Evolutionary conservation across 108 stramenopile species (phyloP).

Genomic region (Discostella stelligeroides): DNA sequence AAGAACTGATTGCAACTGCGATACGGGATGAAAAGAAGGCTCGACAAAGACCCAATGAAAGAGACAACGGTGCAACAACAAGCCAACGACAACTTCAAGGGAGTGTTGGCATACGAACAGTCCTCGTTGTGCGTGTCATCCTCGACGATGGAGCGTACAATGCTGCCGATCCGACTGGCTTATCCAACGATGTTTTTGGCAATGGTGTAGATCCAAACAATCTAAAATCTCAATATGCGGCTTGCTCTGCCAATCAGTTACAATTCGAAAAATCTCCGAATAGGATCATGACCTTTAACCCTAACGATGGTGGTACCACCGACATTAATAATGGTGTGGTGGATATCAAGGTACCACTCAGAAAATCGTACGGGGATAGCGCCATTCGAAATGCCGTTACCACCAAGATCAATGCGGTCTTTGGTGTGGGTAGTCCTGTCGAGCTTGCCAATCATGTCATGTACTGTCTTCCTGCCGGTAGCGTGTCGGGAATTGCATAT

Average conservation of each 20-base stretch:
- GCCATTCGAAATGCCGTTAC: not conserved
- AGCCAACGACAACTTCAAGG: no score
- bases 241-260: not conserved
- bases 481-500: conserved; percentile 44
- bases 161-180: not conserved
- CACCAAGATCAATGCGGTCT: conserved; percentile 15
- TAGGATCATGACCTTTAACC: not conserved
- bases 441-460: conserved; percentile 57
- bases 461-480: conserved; percentile 60
- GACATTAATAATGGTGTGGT: not conserved
- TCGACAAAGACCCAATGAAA: no score
- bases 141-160: not conserved
- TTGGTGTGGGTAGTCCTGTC: conserved; percentile 31
- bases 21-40: no score
- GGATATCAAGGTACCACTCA: not conserved
- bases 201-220: not conserved
- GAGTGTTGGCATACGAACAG: not conserved
- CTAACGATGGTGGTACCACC: not conserved
- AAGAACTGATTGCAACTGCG: no score
- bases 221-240: not conserved
- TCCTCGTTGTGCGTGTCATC: conserved; percentile 10
- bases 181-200: not conserved
- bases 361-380: not conserved
- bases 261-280: not conserved
- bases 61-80: no score